A percentile compares a stretch with the other conserved stretches of the same genome.
phyloP scores from a whole-genome alignment of 2,329 filamentous ascomycete genomes.

The Grosmannia clavigera region DNA sequence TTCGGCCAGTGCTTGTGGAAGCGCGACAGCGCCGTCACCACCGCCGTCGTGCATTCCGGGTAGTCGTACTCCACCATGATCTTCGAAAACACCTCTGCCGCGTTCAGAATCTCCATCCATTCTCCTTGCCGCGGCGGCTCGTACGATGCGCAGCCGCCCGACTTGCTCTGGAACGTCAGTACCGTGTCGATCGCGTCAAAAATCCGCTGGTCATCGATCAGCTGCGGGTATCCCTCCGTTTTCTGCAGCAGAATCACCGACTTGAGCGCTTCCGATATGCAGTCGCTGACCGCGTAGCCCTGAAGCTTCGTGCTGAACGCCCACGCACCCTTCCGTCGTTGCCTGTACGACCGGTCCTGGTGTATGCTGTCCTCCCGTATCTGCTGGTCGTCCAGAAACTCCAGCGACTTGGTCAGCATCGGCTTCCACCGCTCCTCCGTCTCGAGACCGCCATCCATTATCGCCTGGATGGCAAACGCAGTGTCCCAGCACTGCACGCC shows the following conservation, averaged over 20 bases:
- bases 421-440: conserved; percentile 63
- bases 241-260: conserved; percentile 71
- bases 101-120: conserved; percentile 75
- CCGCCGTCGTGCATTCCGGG: conserved; percentile 92
- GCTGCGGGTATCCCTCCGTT: conserved; percentile 57
- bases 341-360: conserved; percentile 72
- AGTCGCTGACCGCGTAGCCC: conserved; percentile 92
- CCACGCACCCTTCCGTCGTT: conserved; percentile 87
- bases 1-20: conserved; percentile 73
- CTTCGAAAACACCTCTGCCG: conserved; percentile 86
- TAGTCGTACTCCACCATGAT: conserved; percentile 99
- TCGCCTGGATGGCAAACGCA: conserved; percentile 73
- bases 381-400: conserved; percentile 83
- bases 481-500: conserved; percentile 99
- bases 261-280: conserved; percentile 83
- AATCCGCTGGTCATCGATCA: conserved; percentile 66
- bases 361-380: conserved; percentile 73
- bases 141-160: conserved; percentile 82
- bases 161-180: conserved; percentile 78
- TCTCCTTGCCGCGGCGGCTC: conserved; percentile 70
- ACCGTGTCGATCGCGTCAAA: conserved; percentile 85
- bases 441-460: conserved; percentile 68
- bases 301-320: conserved; percentile 87
- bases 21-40: conserved; percentile 73
- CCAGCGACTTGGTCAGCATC: conserved; percentile 71